Evolutionary conservation across 2,329 filamentous ascomycete genomes (phyloP).

Genomic region (Fusarium kyushuense): DNA sequence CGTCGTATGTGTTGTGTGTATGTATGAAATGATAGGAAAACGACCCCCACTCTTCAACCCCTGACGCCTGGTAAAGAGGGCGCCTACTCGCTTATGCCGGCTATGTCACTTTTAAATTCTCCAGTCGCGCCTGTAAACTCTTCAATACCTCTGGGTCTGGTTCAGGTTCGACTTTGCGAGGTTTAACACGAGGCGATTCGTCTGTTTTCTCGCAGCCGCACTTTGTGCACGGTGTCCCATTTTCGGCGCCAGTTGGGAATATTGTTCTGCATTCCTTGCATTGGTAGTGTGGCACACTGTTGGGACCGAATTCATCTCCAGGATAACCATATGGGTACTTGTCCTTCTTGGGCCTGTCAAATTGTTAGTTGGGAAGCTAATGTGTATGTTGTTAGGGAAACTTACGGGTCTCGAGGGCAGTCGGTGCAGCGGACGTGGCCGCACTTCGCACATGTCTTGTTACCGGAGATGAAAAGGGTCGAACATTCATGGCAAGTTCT

Average conservation of each 20-base stretch:
- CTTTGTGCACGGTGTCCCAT: slow-evolving; percentile 67
- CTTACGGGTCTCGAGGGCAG: slow-evolving; percentile 84
- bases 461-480: slow-evolving; percentile 68
- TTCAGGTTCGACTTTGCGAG: slow-evolving; percentile 70
- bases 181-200: slow-evolving; percentile 68
- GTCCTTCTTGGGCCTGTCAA: slow-evolving; percentile 70
- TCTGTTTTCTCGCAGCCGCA: slow-evolving; percentile 72
- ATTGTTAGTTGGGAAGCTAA: slow-evolving; percentile 19
- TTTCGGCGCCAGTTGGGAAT: slow-evolving; percentile 63
- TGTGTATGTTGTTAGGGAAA: slow-evolving; percentile 45
- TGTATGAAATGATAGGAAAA: slow-evolving; percentile 38
- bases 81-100: slow-evolving; percentile 1
- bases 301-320: slow-evolving; percentile 69
- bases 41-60: slow-evolving; percentile 40
- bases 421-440: slow-evolving; percentile 80
- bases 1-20: slow-evolving; percentile 17
- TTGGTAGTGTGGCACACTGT: slow-evolving; percentile 64
- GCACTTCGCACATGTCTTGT: slow-evolving; percentile 76
- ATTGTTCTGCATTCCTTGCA: slow-evolving; percentile 74
- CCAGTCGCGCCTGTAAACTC: slow-evolving; percentile 68
- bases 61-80: slow-evolving; percentile 15
- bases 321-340: slow-evolving; percentile 79
- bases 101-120: slow-evolving; percentile 56
- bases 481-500: slow-evolving; percentile 82
- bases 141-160: slow-evolving; percentile 71